These are phyloP conservation scores for Xerocomellus chrysenteron DNA, from an alignment of 768 basidiomycete genomes.

Conservation along the genomic window DNA sequence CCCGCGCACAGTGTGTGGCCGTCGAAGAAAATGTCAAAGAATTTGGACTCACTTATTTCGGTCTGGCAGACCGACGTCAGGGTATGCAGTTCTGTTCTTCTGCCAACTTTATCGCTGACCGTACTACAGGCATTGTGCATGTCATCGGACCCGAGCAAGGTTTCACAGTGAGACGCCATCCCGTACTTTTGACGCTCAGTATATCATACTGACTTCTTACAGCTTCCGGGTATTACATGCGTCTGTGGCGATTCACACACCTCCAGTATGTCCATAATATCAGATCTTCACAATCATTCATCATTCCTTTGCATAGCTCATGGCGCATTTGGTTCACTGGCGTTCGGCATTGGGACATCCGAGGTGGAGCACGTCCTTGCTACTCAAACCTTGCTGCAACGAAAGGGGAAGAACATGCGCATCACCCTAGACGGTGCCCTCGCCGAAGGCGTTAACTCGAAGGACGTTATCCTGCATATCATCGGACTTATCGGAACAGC, in stretches of 20 bases:
- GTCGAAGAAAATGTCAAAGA: constrained; percentile 89
- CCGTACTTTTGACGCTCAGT: background rate
- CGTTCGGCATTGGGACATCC: constrained; percentile 91
- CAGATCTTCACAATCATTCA: background rate
- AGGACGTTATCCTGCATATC: constrained; percentile 88
- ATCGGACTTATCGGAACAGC: constrained; percentile 93
- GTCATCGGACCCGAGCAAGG: constrained; percentile 94
- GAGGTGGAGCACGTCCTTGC: constrained; percentile 95
- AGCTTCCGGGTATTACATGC: constrained; percentile 77
- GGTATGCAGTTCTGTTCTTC: constrained; percentile 41
- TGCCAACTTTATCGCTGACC: constrained; percentile 16
- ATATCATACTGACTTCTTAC: constrained; percentile 2
- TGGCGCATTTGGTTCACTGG: constrained; percentile 89
- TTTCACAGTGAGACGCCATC: constrained; percentile 60
- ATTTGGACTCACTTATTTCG: constrained; percentile 90
- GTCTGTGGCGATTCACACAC: constrained; percentile 95
- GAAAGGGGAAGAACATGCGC: constrained; percentile 90
- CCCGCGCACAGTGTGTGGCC: constrained; percentile 77
- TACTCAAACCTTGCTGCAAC: constrained; percentile 85
- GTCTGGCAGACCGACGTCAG: constrained; percentile 85
- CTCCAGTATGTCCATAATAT: constrained; percentile 57
- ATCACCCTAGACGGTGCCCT: constrained; percentile 84
- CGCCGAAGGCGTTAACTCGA: constrained; percentile 78
- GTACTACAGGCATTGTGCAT: constrained; percentile 70
- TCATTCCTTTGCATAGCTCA: constrained; percentile 51